Evolutionary conservation across 2,329 filamentous ascomycete species (phyloP).

Genomic region (Venturia oleaginea): DNA sequence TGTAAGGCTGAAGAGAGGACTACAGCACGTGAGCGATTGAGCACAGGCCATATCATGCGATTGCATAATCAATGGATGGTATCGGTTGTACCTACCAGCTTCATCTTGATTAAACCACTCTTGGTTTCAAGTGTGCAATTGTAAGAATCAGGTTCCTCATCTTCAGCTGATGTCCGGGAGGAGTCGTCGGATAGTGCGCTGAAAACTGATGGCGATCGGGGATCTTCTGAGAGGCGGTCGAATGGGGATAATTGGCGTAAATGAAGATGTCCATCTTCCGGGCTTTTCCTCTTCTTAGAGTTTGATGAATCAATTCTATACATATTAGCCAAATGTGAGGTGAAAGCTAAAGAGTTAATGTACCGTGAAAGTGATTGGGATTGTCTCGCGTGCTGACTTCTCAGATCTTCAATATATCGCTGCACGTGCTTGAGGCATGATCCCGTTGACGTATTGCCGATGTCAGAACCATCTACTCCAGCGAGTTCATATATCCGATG

Average conservation of each 20-base stretch:
- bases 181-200: conserved; percentile 1
- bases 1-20: conserved; percentile 17
- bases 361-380: background rate
- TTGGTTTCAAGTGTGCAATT: conserved; percentile 32
- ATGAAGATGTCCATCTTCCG: background rate
- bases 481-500: conserved; percentile 33
- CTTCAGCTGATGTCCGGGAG: background rate
- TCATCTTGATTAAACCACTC: conserved; percentile 29
- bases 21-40: conserved; percentile 10
- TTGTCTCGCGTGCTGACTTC: background rate
- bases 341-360: background rate
- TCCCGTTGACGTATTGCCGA: background rate
- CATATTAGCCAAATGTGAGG: background rate
- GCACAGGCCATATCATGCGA: background rate
- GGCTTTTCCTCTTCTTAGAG: background rate
- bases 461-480: background rate
- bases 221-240: background rate
- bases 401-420: conserved; percentile 29
- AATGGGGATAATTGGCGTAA: background rate
- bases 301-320: background rate
- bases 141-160: conserved; percentile 24
- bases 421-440: conserved; percentile 33
- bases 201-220: background rate
- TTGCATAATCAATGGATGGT: too few species aligned
- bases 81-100: conserved; percentile 20